A percentile compares a stretch with the other conserved stretches of the same genome.
phyloP scores from a whole-genome alignment of 2,329 filamentous ascomycete species.

The Juglanconis juglandina region DNA sequence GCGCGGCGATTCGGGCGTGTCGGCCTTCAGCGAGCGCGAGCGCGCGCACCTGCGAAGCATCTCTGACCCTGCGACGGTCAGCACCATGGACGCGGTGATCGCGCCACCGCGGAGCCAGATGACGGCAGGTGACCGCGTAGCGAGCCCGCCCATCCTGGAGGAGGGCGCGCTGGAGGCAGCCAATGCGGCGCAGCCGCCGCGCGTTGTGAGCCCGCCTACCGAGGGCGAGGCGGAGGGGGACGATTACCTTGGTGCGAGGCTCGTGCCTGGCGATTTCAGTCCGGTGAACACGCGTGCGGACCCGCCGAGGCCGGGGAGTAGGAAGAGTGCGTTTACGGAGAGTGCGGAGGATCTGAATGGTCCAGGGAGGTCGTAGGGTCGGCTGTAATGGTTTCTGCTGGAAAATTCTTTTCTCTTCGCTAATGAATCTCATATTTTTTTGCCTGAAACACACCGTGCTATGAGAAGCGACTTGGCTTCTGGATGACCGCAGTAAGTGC shows the following conservation, averaged over 20 bases:
- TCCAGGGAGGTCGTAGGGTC: neutral
- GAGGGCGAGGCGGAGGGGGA: conserved; percentile 21
- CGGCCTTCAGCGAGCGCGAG: conserved; percentile 39
- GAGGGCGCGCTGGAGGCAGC: conserved; percentile 6
- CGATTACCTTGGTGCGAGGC: conserved; percentile 26
- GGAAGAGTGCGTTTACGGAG: conserved; percentile 41
- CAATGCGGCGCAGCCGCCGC: neutral
- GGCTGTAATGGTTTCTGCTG: no score
- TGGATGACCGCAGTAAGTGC: no score
- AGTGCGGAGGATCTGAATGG: conserved; percentile 37
- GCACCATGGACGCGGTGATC: conserved; percentile 25
- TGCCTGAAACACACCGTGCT: no score
- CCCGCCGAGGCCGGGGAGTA: conserved; percentile 20
- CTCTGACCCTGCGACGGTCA: conserved; percentile 38
- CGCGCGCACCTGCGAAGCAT: conserved; percentile 38
- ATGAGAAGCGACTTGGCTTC: no score
- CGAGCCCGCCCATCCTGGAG: conserved; percentile 5
- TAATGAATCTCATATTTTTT: no score
- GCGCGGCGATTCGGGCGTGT: conserved; percentile 36
- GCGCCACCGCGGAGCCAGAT: conserved; percentile 4
- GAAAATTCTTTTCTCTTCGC: no score
- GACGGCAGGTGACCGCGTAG: neutral
- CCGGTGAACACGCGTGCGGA: conserved; percentile 15
- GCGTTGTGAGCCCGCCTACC: conserved; percentile 27
- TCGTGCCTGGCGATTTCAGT: conserved; percentile 8